Conservation (phyloP, 352 stramenopile genomes). For the Pythium sp. region DNA sequence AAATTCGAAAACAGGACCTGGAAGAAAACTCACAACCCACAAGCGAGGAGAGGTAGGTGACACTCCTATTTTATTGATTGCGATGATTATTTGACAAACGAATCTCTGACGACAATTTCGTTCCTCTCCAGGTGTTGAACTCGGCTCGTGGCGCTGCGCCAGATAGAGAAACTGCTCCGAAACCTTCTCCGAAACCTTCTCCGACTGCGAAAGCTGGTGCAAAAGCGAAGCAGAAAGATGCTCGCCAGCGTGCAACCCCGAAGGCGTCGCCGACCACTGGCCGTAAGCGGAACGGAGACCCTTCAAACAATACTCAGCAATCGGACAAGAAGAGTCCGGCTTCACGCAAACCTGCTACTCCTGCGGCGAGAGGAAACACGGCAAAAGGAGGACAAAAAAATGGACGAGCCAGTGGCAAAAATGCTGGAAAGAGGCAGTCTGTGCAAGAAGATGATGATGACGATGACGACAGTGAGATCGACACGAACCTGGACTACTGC, state of each 20-base stretch:
- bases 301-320: not conserved
- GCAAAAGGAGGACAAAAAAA: not conserved
- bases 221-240: slow-evolving; percentile 17
- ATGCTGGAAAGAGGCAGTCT: slow-evolving; percentile 10
- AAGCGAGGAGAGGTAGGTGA: not conserved
- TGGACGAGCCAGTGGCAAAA: not conserved
- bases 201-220: slow-evolving; percentile 16
- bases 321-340: slow-evolving; percentile 12
- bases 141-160: not conserved
- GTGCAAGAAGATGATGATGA: slow-evolving; percentile 17
- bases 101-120: not conserved
- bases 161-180: slow-evolving; percentile 11
- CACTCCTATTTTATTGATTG: not conserved
- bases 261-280: slow-evolving; percentile 9
- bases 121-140: not conserved
- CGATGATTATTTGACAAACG: not conserved
- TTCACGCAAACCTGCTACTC: slow-evolving; percentile 4
- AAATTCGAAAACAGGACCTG: not conserved
- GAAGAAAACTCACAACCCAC: not conserved
- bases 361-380: not conserved
- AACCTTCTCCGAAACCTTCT: slow-evolving; percentile 23
- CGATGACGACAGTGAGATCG: slow-evolving; percentile 56
- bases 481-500: slow-evolving; percentile 83
- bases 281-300: slow-evolving; percentile 6
- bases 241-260: not conserved